Evolutionary conservation across 202 grass and related monocot species (phyloP), one percentile per base, ranked within the genome.

Genomic region (Elaeis oleifera): DNA sequence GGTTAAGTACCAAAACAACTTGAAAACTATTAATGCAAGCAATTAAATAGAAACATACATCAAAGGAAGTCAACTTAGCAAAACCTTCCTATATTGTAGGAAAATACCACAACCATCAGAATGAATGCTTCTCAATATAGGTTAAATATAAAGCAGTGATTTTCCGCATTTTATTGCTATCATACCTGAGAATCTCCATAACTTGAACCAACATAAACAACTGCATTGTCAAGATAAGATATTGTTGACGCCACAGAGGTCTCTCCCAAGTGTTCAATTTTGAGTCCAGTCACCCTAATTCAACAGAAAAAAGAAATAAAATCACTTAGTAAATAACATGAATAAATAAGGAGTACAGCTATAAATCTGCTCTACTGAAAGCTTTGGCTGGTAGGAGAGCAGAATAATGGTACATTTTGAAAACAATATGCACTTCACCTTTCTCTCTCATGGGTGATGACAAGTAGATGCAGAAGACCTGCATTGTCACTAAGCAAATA

Each of bases 161-260:
- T 16, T 2, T 29, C 3, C 48, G 19, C 22, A 49, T 29, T 11
- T 54, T 59, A 13, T 60, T 48, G 26, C 24, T 79, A 61, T 69
- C 59, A 32, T 52, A 99, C 94, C 88, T 99, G 94, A 67, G 94
- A 99, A 86, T 99, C 88, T 49, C 94, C 88, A 89, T 84, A 99
- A 69, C 82, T 84, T 75, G 94, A 99, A 76, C 94, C 94, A 61
- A 92, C 72, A 66, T 89, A 99, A 64, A 99, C 94, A 76, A 99
- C 88, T 17, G 82, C 94, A 71, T 89, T 99, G 70, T 99, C 94
- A 51, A 99, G 88, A 86, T 99, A 99, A 18, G 94, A 89, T 75
- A 99, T 94, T 54, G 85, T 89, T 32, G 88, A 99, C 54, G 94
- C 88, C 48, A 99, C 78, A 31, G 94, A 94, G 13, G 94, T 99